Evolutionary conservation across 352 stramenopile genomes (phyloP).

Genomic region (Globisporangium splendens): DNA sequence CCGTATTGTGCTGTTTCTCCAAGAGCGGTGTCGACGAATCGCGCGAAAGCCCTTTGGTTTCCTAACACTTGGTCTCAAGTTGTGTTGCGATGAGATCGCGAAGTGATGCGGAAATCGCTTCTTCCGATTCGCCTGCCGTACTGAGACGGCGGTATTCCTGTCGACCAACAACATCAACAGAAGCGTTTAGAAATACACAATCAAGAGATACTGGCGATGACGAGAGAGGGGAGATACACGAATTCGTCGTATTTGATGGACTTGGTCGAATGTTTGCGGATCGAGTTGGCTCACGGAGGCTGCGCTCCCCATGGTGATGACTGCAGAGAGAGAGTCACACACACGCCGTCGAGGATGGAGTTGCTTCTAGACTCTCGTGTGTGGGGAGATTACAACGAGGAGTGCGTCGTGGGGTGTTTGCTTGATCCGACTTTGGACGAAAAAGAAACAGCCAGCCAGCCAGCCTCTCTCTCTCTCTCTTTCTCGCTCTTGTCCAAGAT

Average conservation of each 20-base stretch:
- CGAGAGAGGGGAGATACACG: neutral
- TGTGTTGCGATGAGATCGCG: slow-evolving; percentile 27
- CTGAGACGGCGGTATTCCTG: slow-evolving; percentile 36
- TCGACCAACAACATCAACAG: neutral
- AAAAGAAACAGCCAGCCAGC: no score
- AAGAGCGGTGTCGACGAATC: slow-evolving; percentile 42
- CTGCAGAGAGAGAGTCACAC: neutral
- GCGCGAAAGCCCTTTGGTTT: slow-evolving; percentile 55
- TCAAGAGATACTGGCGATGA: neutral
- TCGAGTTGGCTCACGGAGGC: slow-evolving; percentile 11
- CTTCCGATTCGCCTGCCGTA: slow-evolving; percentile 32
- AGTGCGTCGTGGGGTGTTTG: no score
- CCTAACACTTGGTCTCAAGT: slow-evolving; percentile 25
- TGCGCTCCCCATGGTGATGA: slow-evolving; percentile 5
- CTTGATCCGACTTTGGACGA: no score
- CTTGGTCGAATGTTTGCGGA: slow-evolving; percentile 8
- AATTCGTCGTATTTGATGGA: neutral
- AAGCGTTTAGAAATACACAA: no score
- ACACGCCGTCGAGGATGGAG: no score
- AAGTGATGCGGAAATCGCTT: slow-evolving; percentile 40
- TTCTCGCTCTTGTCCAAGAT: no score
- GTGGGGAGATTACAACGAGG: no score
- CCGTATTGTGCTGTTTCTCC: slow-evolving; percentile 16
- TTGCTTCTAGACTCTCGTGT: no score
- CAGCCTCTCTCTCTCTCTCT: no score